A percentile compares a stretch with the other conserved stretches of the same genome.
These are phyloP conservation scores for Suillus brevipes DNA, from an alignment of 768 basidiomycete species.

Conservation along the genomic window DNA sequence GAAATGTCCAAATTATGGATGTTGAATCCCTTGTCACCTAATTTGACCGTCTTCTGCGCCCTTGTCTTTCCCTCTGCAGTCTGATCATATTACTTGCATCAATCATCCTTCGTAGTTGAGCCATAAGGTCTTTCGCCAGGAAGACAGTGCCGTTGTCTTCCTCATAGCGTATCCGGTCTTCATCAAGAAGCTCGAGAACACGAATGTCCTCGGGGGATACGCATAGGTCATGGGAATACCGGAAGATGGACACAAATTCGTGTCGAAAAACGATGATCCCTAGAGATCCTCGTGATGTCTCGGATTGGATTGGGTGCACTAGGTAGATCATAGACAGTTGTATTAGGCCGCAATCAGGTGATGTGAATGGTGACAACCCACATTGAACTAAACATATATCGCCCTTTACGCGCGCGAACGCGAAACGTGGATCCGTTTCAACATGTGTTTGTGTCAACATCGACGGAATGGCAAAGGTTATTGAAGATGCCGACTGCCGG, in stretches of 20 bases:
- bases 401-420: constrained; percentile 30
- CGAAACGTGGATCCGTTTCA: constrained; percentile 35
- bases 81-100: constrained; percentile 24
- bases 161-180: constrained; percentile 51
- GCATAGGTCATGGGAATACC: constrained; percentile 51
- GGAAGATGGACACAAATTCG: constrained; percentile 67
- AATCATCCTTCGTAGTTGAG: constrained; percentile 28
- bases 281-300: constrained; percentile 18
- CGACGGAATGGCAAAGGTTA: constrained; percentile 23
- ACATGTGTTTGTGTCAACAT: constrained; percentile 16
- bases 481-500: background rate
- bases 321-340: background rate
- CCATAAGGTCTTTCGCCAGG: constrained; percentile 47
- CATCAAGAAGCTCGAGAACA: constrained; percentile 53
- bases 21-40: background rate
- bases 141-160: constrained; percentile 61
- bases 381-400: constrained; percentile 32
- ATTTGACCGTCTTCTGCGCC: constrained; percentile 11
- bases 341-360: background rate
- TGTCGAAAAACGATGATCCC: constrained; percentile 38
- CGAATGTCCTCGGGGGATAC: constrained; percentile 37
- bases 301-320: constrained; percentile 4
- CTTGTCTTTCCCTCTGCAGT: constrained; percentile 11
- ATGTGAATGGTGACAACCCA: constrained; percentile 11
- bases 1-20: background rate